Percentiles rank a stretch among this genome's conserved stretches.
Evolutionary conservation across 192 early-diverging fungal species (phyloP).

Genomic region (Coemansia sp.): DNA sequence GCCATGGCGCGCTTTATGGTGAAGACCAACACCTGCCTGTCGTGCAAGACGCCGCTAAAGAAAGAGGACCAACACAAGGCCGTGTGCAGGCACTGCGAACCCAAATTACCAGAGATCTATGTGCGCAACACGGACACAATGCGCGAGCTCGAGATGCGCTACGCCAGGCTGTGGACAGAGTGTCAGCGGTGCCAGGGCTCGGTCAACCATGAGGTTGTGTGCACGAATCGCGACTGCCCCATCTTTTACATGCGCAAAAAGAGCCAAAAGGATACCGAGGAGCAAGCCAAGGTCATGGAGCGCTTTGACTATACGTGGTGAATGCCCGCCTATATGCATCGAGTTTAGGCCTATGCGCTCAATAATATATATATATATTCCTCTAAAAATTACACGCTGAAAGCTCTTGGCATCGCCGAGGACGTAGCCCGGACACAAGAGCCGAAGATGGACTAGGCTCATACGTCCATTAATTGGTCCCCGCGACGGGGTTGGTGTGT

Average conservation of each 20-base stretch:
- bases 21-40: constrained; percentile 86
- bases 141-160: constrained; percentile 71
- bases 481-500: too few species aligned
- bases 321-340: constrained; percentile 7
- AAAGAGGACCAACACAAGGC: constrained; percentile 61
- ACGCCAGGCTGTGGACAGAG: constrained; percentile 92
- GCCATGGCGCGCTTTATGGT: constrained; percentile 94
- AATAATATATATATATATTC: too few species aligned
- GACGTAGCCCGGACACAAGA: too few species aligned
- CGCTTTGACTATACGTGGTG: constrained; percentile 71
- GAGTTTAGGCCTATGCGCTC: not conserved
- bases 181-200: constrained; percentile 96
- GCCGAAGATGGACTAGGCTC: too few species aligned
- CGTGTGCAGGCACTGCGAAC: constrained; percentile 77
- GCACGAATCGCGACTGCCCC: constrained; percentile 93
- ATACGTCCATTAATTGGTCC: too few species aligned
- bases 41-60: constrained; percentile 83
- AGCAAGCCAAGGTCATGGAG: constrained; percentile 65
- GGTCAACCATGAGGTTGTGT: constrained; percentile 92
- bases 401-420: too few species aligned
- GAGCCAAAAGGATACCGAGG: constrained; percentile 86
- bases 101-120: constrained; percentile 73
- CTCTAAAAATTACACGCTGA: too few species aligned
- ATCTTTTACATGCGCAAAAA: constrained; percentile 99
- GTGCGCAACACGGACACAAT: constrained; percentile 65